These are phyloP conservation scores for Boletus sp. DNA, from an alignment of 768 basidiomycete species.

Conservation along the genomic window DNA sequence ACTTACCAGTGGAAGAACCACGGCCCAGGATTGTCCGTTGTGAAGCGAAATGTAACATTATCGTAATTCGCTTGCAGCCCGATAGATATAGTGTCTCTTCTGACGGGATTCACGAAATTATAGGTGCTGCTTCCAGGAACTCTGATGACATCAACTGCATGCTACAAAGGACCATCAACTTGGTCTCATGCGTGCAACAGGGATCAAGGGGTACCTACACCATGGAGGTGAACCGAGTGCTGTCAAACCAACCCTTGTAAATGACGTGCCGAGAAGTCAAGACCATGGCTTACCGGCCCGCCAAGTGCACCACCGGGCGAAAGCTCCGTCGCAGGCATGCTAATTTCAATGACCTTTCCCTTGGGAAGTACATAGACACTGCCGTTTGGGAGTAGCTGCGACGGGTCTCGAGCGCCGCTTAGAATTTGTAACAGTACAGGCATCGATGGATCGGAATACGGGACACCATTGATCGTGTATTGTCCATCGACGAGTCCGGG, in stretches of 20 bases:
- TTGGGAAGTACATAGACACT: conserved; percentile 39
- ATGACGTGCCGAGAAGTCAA: background rate
- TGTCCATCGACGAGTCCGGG: conserved; percentile 13
- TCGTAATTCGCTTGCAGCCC: conserved; percentile 29
- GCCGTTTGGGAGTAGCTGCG: conserved; percentile 39
- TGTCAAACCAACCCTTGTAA: background rate
- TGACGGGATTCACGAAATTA: conserved; percentile 50
- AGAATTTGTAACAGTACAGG: conserved; percentile 45
- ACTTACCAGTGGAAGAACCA: conserved; percentile 25
- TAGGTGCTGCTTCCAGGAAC: conserved; percentile 35
- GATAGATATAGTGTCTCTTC: conserved; percentile 44
- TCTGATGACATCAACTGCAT: conserved; percentile 39
- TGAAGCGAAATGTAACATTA: conserved; percentile 54
- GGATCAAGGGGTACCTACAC: conserved; percentile 28
- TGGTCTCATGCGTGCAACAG: background rate
- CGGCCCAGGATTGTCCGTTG: conserved; percentile 53
- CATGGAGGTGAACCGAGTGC: conserved; percentile 45
- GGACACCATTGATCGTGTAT: conserved; percentile 28
- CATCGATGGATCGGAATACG: conserved; percentile 31
- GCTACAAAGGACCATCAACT: conserved; percentile 23
- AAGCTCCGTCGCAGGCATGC: conserved; percentile 27
- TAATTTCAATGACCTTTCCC: conserved; percentile 45
- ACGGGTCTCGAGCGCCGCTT: conserved; percentile 33
- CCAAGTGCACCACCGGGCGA: conserved; percentile 7
- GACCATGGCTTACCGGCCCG: conserved; percentile 12